Evolutionary conservation across 805 yeast species (phyloP), one percentile per base, ranked within the genome.

Genomic region (Candida wancherniae): DNA sequence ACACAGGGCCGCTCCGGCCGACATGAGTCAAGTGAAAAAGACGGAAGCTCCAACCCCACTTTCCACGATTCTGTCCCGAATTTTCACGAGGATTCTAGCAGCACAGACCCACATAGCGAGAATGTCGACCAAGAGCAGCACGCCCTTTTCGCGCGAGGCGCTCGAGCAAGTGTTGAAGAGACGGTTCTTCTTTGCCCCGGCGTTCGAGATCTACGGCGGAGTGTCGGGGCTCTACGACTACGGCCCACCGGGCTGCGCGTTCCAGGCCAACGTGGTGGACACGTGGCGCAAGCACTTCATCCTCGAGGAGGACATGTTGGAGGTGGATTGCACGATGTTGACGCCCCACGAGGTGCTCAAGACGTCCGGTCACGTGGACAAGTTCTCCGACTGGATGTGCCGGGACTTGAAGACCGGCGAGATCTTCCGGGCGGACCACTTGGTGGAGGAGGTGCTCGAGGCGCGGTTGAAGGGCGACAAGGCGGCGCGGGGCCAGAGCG

Each of bases 311-410:
- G 97, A 92, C 55, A 92, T 92, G 97, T 74, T 88, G 55, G 99
- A 92, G 66, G 97, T 92, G 40, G 98, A 94, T 69, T 80, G 94
- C 63, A 86, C 98, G 37, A 88, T 92, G 88, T 71, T 92, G 63
- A 92, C 99, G 28, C 99, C 99, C 10, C 80, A 85, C 54, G 98
- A 94, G 60, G 98, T 92, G 20, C 73, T 92, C 59, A 94, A 94
- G 69, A 94, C 98, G 25, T 90, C 97, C 29, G 99, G 99, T 50
- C 99, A 92, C 62, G 98, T 92, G 44, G 99, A 92, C 62, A 92
- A 92, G 71, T 92, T 92, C 57, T 85, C 97, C 45, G 99, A 92
- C 63, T 92, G 95, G 96, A 92, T 92, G 98, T 87, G 96, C 63
- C 80, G 84, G 53, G 99, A 92, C 63, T 69, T 78, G 53, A 84